Evolutionary conservation across 129 eudicot genomes (phyloP), one percentile per base, ranked within the genome.

Genomic region (Silybum marianum): DNA sequence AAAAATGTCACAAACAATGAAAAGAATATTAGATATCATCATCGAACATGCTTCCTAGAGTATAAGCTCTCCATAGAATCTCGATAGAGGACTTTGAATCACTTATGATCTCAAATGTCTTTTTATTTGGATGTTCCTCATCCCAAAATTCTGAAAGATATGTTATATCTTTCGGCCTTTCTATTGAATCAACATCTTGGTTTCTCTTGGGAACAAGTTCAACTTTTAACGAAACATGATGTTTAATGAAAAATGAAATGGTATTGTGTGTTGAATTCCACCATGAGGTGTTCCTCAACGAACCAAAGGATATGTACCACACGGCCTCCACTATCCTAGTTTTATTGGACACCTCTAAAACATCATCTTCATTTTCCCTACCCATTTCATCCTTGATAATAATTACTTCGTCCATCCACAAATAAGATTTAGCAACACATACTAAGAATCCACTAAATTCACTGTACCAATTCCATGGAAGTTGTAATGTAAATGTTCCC

Each of bases 381-480:
- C 63, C 63, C 63, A 16, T 4, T 18, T 4, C 63, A 54, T 54
- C 63, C 1, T 16, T 54, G 22, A 54, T 54, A 0, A 54, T 18
- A 54, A 51, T 51, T 16, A 51, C 36, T 32, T 32, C 36, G 1
- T 25, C 28, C 28, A 2, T 2, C 28, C 1, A 25, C 28, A 25
- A 25, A 25, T 0, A 25, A 25, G 28, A 25, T 25, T 25, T 25
- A 25, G 28, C 7, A 23, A 34, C 21, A 10, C 34, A 34, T 70
- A 76, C 25, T 60, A 76, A 76, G 72, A 60, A 76, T 12, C 80
- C 80, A 34, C 36, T 18, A 7, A 0, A 51, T 51, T 51, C 21
- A 14, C 3, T 51, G 1, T 54, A 16, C 63, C 63, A 54, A 18
- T 54, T 54, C 63, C 63, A 18, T 2, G 63, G 63, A 54, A 54